phyloP scores from a whole-genome alignment of 352 stramenopile genomes.

The Thalassiosira ordinaria region DNA sequence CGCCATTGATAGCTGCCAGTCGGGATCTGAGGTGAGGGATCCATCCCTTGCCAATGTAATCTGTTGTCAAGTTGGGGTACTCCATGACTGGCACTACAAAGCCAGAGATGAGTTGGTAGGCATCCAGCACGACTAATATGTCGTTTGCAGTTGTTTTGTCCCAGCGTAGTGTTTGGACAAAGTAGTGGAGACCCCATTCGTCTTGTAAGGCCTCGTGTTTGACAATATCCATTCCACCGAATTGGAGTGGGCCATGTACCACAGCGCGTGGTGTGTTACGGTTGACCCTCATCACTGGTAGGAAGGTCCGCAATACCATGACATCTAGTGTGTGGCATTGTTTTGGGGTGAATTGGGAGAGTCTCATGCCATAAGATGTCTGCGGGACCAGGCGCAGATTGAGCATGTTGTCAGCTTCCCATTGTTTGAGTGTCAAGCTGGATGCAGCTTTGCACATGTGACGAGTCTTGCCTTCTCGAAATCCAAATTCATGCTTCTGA shows the following conservation, averaged over 20 bases:
- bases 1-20: slow-evolving; percentile 1
- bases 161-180: slow-evolving; percentile 16
- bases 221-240: slow-evolving; percentile 12
- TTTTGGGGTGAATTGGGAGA: neutral
- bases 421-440: neutral
- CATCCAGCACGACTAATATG: slow-evolving; percentile 10
- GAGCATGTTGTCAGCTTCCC: neutral
- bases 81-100: neutral
- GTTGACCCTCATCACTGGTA: neutral
- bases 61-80: neutral
- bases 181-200: neutral
- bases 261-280: slow-evolving; percentile 15
- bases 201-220: neutral
- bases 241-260: slow-evolving; percentile 10
- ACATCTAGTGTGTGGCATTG: neutral
- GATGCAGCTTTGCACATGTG: neutral
- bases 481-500: neutral
- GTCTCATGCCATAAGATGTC: neutral
- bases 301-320: neutral
- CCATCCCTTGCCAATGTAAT: too few species aligned
- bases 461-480: neutral
- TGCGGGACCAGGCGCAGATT: slow-evolving; percentile 8
- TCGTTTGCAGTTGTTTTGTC: slow-evolving; percentile 12
- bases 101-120: neutral
- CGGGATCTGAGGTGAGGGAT: too few species aligned